Evolutionary conservation across 208 protist species (phyloP).

Genomic region (Wallacemonas sp.): DNA sequence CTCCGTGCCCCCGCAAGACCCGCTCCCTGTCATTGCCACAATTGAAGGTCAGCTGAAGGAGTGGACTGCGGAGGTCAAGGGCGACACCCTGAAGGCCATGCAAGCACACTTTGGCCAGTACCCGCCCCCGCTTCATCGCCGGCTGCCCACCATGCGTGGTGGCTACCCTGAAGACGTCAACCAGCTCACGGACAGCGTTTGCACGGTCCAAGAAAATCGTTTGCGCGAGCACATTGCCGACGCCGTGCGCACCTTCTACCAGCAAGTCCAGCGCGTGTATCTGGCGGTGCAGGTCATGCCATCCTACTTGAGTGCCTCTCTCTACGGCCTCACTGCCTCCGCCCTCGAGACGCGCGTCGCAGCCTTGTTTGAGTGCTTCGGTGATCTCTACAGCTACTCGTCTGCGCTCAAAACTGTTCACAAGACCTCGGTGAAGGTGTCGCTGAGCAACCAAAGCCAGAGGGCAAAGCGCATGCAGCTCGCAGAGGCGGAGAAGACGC

Average conservation of each 20-base stretch:
- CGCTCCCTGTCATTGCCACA: constrained; percentile 38
- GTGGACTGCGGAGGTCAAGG: constrained; percentile 35
- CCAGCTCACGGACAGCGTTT: constrained; percentile 30
- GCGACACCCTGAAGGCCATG: constrained; percentile 26
- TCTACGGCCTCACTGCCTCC: constrained; percentile 40
- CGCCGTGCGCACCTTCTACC: constrained; percentile 43
- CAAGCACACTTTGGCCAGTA: constrained; percentile 47
- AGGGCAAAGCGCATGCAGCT: constrained; percentile 37
- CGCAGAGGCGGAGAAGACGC: constrained; percentile 39
- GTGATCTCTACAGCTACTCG: constrained; percentile 49
- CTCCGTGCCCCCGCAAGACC: constrained; percentile 13
- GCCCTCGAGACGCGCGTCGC: constrained; percentile 53
- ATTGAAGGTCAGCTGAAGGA: constrained; percentile 41
- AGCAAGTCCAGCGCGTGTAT: constrained; percentile 71
- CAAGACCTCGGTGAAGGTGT: constrained; percentile 57
- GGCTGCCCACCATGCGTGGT: constrained; percentile 44
- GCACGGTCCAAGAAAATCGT: constrained; percentile 43
- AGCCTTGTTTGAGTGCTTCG: constrained; percentile 50
- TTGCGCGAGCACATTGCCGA: constrained; percentile 42
- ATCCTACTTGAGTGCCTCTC: constrained; percentile 37
- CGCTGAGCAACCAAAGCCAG: constrained; percentile 51
- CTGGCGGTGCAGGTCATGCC: constrained; percentile 49
- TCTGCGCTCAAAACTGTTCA: constrained; percentile 42
- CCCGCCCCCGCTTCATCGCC: constrained; percentile 43
- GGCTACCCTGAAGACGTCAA: constrained; percentile 44